Percentiles rank a stretch among this genome's conserved stretches.
Evolutionary conservation across 202 grass and related monocot genomes (phyloP).

Genomic region (Brachypodium distachyon): DNA sequence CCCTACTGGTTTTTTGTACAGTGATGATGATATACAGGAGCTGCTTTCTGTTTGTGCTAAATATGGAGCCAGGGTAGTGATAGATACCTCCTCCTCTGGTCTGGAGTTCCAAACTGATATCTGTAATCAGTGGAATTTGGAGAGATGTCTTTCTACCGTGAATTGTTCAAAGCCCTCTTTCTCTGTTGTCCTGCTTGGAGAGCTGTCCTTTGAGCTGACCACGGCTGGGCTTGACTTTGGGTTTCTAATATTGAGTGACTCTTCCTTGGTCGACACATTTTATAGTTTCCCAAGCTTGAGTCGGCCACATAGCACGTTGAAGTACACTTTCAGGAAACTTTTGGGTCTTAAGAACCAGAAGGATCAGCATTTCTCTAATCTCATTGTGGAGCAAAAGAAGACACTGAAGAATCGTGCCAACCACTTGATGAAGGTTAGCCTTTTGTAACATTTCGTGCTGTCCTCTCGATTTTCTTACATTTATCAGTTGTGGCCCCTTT

Average conservation of each 20-base stretch:
- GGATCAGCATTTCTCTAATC: conserved; percentile 39
- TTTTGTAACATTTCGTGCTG: neutral
- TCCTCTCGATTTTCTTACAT: neutral
- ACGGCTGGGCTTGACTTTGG: conserved; percentile 80
- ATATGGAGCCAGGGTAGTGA: conserved; percentile 74
- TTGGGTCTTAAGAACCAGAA: conserved; percentile 66
- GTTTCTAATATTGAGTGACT: conserved; percentile 63
- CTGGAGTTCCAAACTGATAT: conserved; percentile 64
- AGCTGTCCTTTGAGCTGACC: conserved; percentile 74
- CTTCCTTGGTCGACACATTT: conserved; percentile 61
- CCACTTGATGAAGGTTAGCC: conserved; percentile 50
- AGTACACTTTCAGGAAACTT: conserved; percentile 80
- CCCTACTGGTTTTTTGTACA: conserved; percentile 87
- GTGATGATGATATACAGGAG: conserved; percentile 50
- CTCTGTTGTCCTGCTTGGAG: conserved; percentile 63
- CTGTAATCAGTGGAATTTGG: conserved; percentile 61
- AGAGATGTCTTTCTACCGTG: conserved; percentile 37
- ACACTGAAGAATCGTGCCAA: conserved; percentile 41
- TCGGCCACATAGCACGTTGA: conserved; percentile 64
- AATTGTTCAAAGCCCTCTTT: conserved; percentile 38
- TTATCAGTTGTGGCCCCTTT: neutral
- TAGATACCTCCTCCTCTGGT: conserved; percentile 90
- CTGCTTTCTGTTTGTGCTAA: conserved; percentile 68
- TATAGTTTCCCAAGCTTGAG: conserved; percentile 73
- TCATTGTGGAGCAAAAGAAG: conserved; percentile 52